Evolutionary conservation across 495 filamentous ascomycete genomes (phyloP).

Genomic region (Talaromyces wortmannii): DNA sequence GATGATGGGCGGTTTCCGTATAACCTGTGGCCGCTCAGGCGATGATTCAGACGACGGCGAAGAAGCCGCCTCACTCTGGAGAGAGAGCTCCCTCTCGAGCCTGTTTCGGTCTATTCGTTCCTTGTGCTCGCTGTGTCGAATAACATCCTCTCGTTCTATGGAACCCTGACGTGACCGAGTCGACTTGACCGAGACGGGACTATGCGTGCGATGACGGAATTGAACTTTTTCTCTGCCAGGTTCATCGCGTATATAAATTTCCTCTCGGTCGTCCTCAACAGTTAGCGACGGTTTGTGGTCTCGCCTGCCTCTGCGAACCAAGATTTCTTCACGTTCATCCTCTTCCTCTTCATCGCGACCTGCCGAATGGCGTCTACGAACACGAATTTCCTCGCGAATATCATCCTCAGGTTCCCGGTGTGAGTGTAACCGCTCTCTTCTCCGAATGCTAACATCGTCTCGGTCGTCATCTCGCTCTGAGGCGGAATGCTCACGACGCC

Average conservation of each 20-base stretch:
- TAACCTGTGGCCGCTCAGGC: conserved; percentile 45
- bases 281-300: not conserved
- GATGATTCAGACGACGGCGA: conserved; percentile 16
- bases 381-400: not conserved
- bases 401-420: not conserved
- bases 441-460: conserved; percentile 1
- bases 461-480: not conserved
- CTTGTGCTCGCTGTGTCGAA: not conserved
- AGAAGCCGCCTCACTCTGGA: not conserved
- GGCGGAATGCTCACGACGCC: conserved; percentile 10
- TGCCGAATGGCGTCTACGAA: not conserved
- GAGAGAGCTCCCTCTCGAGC: conserved; percentile 7
- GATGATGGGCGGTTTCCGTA: conserved; percentile 64
- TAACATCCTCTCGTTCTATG: not conserved
- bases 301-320: not conserved
- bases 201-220: not conserved
- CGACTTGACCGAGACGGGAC: not conserved
- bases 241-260: conserved; percentile 1
- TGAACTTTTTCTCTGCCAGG: not conserved
- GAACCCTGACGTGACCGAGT: not conserved
- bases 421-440: not conserved
- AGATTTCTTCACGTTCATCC: not conserved
- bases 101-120: conserved; percentile 11
- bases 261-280: not conserved
- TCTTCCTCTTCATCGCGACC: not conserved